Evolutionary conservation across 1,139 yeast species (phyloP), one percentile per base, ranked within the genome.

Genomic region (Petasospora fabianii): DNA sequence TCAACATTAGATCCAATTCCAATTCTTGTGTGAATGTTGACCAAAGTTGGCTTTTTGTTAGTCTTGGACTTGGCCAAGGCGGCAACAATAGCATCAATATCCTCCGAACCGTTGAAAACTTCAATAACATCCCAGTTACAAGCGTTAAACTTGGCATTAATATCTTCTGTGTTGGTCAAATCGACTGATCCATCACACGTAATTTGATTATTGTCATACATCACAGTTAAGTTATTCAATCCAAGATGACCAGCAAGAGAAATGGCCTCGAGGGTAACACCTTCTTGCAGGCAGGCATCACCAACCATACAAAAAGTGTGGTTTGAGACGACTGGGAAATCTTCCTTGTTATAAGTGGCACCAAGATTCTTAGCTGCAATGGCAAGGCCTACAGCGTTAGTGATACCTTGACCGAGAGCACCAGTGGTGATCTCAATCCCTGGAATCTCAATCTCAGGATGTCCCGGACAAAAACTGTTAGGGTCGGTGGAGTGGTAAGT

Each of bases 391-490:
- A 92, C 96, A 39, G 97, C 97, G 63, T 90, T 90, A 58, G 84
- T 74, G 57, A 92, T 77, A 79, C 98, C 98, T 73, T 92, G 98
- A 62, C 98, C 98, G 58, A 92, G 78, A 45, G 98, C 97, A 65
- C 98, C 98, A 46, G 98, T 90, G 64, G 98, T 90, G 60, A 90
- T 96, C 65, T 92, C 98, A 42, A 88, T 80, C 61, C 97, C 98
- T 43, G 95, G 92, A 38, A 71, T 59, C 44, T 69, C 73, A 51
- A 76, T 75, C 71, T 90, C 97, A 37, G 98, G 98, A 71, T 92
- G 98, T 56, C 98, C 98, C 36, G 98, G 98, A 50, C 96, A 84
- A 69, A 80, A 82, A 50, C 97, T 87, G 61, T 75, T 73, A 57
- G 88, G 68, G 68, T 86, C 95, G 76, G 97, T 85, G 72, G 94